These are phyloP conservation scores for Heterobasidion occidentale DNA, from an alignment of 1,284 basidiomycete species.

Conservation along the genomic window DNA sequence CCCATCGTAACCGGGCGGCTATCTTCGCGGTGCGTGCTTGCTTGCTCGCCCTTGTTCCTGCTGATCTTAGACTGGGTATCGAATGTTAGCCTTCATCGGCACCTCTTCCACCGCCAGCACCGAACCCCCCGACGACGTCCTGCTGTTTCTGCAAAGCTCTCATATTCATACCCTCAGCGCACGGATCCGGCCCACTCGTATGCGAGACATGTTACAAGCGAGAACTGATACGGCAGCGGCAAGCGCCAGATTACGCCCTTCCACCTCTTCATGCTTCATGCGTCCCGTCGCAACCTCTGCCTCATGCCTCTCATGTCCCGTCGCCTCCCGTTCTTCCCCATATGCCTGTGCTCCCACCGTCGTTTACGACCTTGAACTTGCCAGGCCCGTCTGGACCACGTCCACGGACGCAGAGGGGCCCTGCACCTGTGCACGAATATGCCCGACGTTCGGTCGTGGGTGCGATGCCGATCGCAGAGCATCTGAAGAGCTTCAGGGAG, in stretches of 20 bases:
- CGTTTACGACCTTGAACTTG: neutral
- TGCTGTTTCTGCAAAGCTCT: neutral
- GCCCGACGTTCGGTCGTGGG: no score
- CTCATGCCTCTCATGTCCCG: neutral
- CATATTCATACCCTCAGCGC: neutral
- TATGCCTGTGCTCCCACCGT: neutral
- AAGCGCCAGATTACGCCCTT: neutral
- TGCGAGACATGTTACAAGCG: neutral
- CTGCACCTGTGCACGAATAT: neutral
- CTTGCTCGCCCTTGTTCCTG: neutral
- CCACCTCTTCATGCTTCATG: neutral
- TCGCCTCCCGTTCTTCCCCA: neutral
- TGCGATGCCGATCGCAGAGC: no score
- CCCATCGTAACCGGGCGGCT: neutral
- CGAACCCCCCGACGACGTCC: neutral
- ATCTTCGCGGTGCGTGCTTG: neutral
- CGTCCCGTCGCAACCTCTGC: neutral
- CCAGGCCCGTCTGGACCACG: neutral
- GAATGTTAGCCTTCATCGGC: neutral
- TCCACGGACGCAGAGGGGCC: neutral
- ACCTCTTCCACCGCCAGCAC: neutral
- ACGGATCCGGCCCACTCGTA: neutral
- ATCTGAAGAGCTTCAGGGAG: neutral
- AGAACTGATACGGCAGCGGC: neutral
- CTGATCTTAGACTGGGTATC: neutral